phyloP scores from a whole-genome alignment of 306 rosid genomes.

The Delonix regia region DNA sequence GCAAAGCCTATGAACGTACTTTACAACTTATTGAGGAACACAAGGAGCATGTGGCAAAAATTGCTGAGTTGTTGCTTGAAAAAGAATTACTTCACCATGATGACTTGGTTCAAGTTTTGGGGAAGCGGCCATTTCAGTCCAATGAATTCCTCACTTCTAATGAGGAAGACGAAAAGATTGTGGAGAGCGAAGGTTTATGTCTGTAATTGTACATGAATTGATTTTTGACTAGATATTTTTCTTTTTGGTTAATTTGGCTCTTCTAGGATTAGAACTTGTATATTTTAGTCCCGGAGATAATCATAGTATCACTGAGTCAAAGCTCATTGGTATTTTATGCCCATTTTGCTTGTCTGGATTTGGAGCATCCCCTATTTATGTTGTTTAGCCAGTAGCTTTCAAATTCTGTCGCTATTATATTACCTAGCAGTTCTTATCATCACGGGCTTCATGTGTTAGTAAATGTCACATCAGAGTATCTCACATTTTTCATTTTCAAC shows the following conservation, averaged over 20 bases:
- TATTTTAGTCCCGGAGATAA: neutral
- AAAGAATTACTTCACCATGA: conserved; percentile 94
- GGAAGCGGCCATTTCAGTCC: conserved; percentile 69
- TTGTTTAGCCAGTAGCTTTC: neutral
- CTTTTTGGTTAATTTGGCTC: neutral
- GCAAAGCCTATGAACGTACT: conserved; percentile 65
- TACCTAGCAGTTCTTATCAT: neutral
- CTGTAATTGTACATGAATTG: neutral
- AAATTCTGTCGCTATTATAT: too few relatives aligned
- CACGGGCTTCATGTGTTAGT: neutral
- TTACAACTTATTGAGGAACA: conserved; percentile 66
- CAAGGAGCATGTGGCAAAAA: conserved; percentile 68
- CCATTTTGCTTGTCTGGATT: too few relatives aligned
- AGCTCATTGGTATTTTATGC: neutral
- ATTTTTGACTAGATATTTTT: neutral
- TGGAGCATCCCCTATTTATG: neutral
- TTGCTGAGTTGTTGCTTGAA: conserved; percentile 86
- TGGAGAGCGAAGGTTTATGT: neutral
- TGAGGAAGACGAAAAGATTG: neutral
- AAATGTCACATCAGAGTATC: neutral
- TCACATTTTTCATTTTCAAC: too few relatives aligned
- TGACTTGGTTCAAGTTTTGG: conserved; percentile 63
- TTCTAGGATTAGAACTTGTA: neutral
- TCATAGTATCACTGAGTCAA: neutral
- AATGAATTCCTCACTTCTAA: neutral